Evolutionary conservation across 495 filamentous ascomycete species (phyloP).

Genomic region (Aspergillus heteromorphus): DNA sequence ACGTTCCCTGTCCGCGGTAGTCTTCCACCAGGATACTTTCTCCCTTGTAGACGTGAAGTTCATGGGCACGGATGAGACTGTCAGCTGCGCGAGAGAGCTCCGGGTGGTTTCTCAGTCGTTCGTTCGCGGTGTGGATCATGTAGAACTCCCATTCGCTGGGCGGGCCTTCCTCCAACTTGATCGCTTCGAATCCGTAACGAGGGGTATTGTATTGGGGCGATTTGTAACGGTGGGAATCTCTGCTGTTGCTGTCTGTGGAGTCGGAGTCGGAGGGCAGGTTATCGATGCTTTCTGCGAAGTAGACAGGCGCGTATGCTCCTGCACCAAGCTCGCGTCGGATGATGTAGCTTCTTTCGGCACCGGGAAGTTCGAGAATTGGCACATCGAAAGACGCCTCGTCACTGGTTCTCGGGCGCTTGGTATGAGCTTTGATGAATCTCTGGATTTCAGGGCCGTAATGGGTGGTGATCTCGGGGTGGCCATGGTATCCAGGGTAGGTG

Average conservation of each 20-base stretch:
- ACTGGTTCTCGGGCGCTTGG: conserved; percentile 55
- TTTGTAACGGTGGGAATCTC: conserved; percentile 14
- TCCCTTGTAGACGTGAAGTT: conserved; percentile 80
- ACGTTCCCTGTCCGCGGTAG: conserved; percentile 82
- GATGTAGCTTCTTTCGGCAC: conserved; percentile 56
- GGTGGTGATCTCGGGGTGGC: conserved; percentile 52
- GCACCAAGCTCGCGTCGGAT: conserved; percentile 85
- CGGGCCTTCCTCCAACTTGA: conserved; percentile 85
- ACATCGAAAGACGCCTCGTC: conserved; percentile 49
- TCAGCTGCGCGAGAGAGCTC: conserved; percentile 54
- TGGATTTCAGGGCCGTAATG: conserved; percentile 67
- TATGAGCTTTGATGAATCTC: conserved; percentile 65
- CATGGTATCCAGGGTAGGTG: conserved; percentile 72
- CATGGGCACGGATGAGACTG: conserved; percentile 74
- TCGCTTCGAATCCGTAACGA: conserved; percentile 64
- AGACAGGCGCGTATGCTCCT: conserved; percentile 92
- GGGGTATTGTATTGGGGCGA: conserved; percentile 18
- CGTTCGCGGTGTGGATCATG: conserved; percentile 78
- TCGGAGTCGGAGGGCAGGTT: conserved; percentile 42
- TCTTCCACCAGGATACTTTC: conserved; percentile 86
- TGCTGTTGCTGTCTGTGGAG: conserved; percentile 22
- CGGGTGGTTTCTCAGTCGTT: conserved; percentile 54
- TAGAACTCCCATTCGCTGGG: conserved; percentile 93
- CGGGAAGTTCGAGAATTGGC: conserved; percentile 64
- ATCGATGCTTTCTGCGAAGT: conserved; percentile 72